Evolutionary conservation across 768 basidiomycete genomes (phyloP).

Genomic region (Tubosaeta sp.): DNA sequence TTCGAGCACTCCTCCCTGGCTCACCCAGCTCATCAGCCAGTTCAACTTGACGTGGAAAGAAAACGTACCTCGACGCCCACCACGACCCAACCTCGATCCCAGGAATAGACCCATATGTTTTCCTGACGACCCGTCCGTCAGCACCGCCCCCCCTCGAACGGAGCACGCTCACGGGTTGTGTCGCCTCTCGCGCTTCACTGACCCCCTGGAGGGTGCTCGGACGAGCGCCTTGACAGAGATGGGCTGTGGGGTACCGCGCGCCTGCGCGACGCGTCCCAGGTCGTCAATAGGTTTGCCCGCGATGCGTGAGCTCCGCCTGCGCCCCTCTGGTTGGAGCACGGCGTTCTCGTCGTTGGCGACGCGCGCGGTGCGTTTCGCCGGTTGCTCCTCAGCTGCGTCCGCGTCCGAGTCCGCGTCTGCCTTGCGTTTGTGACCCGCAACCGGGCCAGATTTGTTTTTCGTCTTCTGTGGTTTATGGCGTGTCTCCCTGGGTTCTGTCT

Average conservation of each 20-base stretch:
- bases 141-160: slow-evolving; percentile 18
- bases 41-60: background rate
- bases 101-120: slow-evolving; percentile 77
- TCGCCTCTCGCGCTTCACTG: slow-evolving; percentile 29
- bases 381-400: slow-evolving; percentile 32
- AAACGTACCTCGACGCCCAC: slow-evolving; percentile 66
- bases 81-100: slow-evolving; percentile 75
- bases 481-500: slow-evolving; percentile 44
- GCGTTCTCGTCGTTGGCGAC: slow-evolving; percentile 18
- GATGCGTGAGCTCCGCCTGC: slow-evolving; percentile 68
- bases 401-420: slow-evolving; percentile 24
- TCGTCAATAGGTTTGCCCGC: slow-evolving; percentile 55
- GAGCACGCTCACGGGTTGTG: slow-evolving; percentile 28
- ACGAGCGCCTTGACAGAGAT: slow-evolving; percentile 37
- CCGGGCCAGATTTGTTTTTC: background rate
- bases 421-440: slow-evolving; percentile 40
- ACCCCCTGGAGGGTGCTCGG: slow-evolving; percentile 31
- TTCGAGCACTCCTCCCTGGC: slow-evolving; percentile 57
- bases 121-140: slow-evolving; percentile 38
- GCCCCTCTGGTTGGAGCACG: slow-evolving; percentile 15
- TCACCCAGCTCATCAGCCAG: background rate
- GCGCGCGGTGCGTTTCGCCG: slow-evolving; percentile 14
- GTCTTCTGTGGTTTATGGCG: slow-evolving; percentile 16
- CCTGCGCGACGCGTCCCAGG: slow-evolving; percentile 35
- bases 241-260: slow-evolving; percentile 31